Percentiles rank a stretch among this genome's conserved stretches.
phyloP scores from a whole-genome alignment of 495 filamentous ascomycete species.

The Hypoxylon fuscum region DNA sequence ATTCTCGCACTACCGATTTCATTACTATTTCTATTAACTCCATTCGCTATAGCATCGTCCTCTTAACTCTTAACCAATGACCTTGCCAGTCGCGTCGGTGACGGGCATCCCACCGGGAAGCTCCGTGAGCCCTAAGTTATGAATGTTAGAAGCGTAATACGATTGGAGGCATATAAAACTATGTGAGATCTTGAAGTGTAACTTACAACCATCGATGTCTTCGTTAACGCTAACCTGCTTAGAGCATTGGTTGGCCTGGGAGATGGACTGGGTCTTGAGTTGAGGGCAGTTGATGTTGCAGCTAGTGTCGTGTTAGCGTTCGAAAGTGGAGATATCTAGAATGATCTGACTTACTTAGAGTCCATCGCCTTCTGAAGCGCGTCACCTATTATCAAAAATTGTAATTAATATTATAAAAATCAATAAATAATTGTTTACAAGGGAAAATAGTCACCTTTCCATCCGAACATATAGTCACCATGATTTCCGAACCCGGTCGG shows the following conservation, averaged over 20 bases:
- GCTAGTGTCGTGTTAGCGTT: no score
- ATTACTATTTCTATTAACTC: conserved; percentile 13
- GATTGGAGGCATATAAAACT: background rate
- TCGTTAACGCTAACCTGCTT: conserved; percentile 45
- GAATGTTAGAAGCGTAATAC: conserved; percentile 1
- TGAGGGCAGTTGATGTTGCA: conserved; percentile 49
- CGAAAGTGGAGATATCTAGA: no score
- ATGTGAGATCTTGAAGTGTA: background rate
- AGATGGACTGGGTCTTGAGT: conserved; percentile 51
- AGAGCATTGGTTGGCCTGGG: conserved; percentile 49
- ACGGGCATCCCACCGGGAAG: conserved; percentile 45
- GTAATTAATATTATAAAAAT: no score
- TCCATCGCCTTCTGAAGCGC: conserved; percentile 53
- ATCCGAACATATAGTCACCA: conserved; percentile 55
- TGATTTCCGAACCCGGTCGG: conserved; percentile 50
- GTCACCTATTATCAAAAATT: no score
- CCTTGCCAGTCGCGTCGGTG: conserved; percentile 32
- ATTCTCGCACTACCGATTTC: background rate
- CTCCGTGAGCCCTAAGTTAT: conserved; percentile 36
- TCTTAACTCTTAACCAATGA: conserved; percentile 20
- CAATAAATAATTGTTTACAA: no score
- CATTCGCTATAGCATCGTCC: background rate
- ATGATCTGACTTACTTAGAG: no score
- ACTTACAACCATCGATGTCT: conserved; percentile 51
- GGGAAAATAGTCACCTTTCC: no score